These are phyloP conservation scores for Pseudogymnoascus sp. DNA, from an alignment of 2,329 filamentous ascomycete genomes.

Conservation along the genomic window DNA sequence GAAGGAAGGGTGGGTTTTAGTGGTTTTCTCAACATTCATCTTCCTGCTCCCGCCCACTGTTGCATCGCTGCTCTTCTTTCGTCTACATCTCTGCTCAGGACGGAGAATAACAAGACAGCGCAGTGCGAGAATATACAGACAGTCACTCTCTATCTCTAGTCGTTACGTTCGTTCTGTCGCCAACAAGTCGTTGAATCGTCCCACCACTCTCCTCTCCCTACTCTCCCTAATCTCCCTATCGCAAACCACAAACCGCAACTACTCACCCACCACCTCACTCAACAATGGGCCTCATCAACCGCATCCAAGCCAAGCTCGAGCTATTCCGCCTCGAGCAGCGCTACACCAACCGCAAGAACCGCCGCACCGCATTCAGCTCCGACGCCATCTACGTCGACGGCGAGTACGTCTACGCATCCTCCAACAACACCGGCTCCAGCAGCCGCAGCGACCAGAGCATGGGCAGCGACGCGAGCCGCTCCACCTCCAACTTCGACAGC, in stretches of 20 bases:
- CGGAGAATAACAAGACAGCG: neutral
- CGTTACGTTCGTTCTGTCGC: neutral
- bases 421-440: constrained; percentile 23
- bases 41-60: neutral
- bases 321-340: constrained; percentile 91
- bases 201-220: neutral
- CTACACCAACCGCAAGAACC: constrained; percentile 79
- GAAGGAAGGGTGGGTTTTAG: neutral
- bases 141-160: neutral
- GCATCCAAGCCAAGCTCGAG: constrained; percentile 66
- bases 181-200: neutral
- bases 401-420: constrained; percentile 78
- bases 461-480: neutral
- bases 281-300: constrained; percentile 38
- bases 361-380: constrained; percentile 81
- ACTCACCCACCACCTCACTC: neutral
- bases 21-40: constrained; percentile 4
- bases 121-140: neutral
- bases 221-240: neutral
- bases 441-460: constrained; percentile 2
- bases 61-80: neutral
- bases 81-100: neutral
- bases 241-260: neutral
- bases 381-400: constrained; percentile 90
- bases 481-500: neutral